Evolutionary conservation across 2,329 filamentous ascomycete species (phyloP).

Genomic region (Curvularia lunata): DNA sequence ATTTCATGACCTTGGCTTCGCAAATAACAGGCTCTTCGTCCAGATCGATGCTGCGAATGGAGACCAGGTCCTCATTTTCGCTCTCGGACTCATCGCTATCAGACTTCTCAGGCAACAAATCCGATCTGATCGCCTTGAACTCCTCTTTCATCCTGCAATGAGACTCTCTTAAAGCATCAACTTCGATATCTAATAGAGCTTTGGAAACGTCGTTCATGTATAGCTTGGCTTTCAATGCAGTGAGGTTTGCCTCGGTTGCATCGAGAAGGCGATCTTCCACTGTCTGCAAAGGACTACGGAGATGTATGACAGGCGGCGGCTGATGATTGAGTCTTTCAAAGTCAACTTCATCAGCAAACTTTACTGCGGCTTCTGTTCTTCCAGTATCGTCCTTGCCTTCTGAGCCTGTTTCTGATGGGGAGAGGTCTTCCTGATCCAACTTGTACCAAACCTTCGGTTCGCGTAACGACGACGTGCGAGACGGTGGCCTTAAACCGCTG

Average conservation of each 20-base stretch:
- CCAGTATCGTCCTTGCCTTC: conserved; percentile 1
- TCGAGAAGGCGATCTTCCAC: conserved; percentile 34
- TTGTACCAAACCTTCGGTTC: conserved; percentile 7
- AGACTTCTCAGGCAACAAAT: neutral
- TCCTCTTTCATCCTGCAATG: conserved; percentile 23
- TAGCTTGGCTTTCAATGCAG: neutral
- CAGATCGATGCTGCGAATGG: conserved; percentile 25
- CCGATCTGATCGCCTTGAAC: conserved; percentile 1
- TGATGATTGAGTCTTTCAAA: conserved; percentile 4
- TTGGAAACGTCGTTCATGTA: conserved; percentile 15
- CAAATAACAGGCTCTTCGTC: conserved; percentile 30
- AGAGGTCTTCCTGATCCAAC: conserved; percentile 22
- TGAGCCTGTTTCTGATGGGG: conserved; percentile 12
- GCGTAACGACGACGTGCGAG: conserved; percentile 4
- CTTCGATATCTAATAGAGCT: conserved; percentile 17
- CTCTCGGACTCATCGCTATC: neutral
- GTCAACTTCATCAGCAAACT: conserved; percentile 14
- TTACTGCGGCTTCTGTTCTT: conserved; percentile 2
- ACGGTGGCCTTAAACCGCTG: conserved; percentile 5
- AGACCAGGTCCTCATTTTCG: conserved; percentile 21
- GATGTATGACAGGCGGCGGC: neutral
- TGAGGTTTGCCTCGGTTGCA: conserved; percentile 19
- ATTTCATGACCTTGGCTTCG: conserved; percentile 17
- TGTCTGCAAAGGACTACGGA: conserved; percentile 30
- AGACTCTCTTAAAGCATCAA: conserved; percentile 13